Percentiles rank a stretch among this genome's conserved stretches.
phyloP scores from a whole-genome alignment of 1,284 basidiomycete genomes.

The Ceratobasidium papillatum region DNA sequence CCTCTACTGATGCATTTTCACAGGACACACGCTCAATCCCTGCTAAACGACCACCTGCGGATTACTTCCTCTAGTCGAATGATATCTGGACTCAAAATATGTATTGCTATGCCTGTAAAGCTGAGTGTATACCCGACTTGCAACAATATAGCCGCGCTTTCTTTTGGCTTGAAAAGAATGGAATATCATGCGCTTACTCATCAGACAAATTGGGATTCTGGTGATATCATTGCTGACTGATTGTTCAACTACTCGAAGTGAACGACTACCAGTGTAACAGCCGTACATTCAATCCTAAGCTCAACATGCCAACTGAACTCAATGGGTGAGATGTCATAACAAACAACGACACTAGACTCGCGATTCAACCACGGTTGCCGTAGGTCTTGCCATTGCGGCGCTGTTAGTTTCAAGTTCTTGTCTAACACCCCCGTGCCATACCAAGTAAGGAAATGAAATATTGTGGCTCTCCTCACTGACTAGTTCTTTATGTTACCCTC shows the following conservation, averaged over 20 bases:
- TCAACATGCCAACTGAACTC: slow-evolving; percentile 19
- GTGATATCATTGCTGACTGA: slow-evolving; percentile 14
- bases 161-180: not conserved
- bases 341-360: not conserved
- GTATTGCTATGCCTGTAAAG: slow-evolving; percentile 1
- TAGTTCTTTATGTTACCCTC: not conserved
- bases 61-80: slow-evolving; percentile 64
- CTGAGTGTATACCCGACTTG: slow-evolving; percentile 10
- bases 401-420: slow-evolving; percentile 25
- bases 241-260: not conserved
- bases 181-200: not conserved
- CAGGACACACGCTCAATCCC: slow-evolving; percentile 88
- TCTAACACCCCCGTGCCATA: slow-evolving; percentile 36
- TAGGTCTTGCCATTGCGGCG: slow-evolving; percentile 36
- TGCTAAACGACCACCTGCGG: slow-evolving; percentile 86
- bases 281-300: not conserved
- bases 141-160: not conserved
- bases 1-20: slow-evolving; percentile 7
- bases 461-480: not conserved
- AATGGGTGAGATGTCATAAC: not conserved
- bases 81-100: not conserved
- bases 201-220: not conserved
- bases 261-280: not conserved
- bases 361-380: not conserved
- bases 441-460: slow-evolving; percentile 9